Evolutionary conservation across 441 rosid genomes (phyloP), one percentile per base, ranked within the genome.

Genomic region (Populus hybrid): DNA sequence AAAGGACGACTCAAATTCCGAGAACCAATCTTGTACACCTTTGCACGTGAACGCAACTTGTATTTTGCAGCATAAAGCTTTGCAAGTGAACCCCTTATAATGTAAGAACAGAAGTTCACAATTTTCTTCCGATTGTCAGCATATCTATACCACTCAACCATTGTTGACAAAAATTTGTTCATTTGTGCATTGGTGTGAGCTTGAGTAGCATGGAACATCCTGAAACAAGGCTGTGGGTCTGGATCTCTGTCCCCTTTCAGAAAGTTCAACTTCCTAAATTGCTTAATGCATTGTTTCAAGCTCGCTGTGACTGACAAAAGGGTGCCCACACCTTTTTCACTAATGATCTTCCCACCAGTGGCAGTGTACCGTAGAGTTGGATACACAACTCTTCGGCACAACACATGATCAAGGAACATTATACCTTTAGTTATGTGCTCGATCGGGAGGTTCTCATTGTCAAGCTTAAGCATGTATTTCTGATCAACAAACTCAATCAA

Each of bases 141-240:
- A 79, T 88, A 95, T 70, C 95, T 84, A 79, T 89, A 95, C 99
- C 99, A 95, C 86, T 94, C 99, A 38, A 88, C 98, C 85, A 92
- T 90, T 0, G 97, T 90, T 57, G 93, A 85, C 86, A 95, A 85
- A 54, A 95, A 91, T 81, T 93, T 95, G 80, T 95, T 95, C 98
- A 94, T 93, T 83, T 95, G 99, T 3, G 94, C 92, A 75, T 95
- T 94, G 1, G 97, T 94, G 85, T 95, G 99, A 87, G 99, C 90
- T 87, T 95, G 99, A 70, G 94, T 90, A 8, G 99, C 97, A 77
- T 95, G 99, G 79, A 95, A 93, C 98, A 93, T 95, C 82, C 99
- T 86, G 84, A 95, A 95, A 87, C 99, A 95, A 67, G 99, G 99
- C 71, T 95, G 99, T 0, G 97, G 97, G 78, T 95, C 99, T 8